These are phyloP conservation scores for Colletotrichum siamense DNA, from an alignment of 2,329 filamentous ascomycete species.

Conservation along the genomic window DNA sequence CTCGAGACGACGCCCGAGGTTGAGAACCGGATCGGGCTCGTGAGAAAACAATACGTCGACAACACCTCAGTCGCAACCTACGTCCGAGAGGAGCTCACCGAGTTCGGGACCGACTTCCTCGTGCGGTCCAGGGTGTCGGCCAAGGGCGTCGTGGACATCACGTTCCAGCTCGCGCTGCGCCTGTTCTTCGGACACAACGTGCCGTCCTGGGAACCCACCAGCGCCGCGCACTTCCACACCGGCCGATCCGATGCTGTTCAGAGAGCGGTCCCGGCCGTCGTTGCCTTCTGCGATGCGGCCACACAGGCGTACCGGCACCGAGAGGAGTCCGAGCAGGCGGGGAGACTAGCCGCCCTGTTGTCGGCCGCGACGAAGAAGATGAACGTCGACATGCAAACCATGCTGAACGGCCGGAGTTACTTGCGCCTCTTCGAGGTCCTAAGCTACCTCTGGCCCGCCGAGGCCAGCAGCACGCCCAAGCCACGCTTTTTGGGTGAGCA, in stretches of 20 bases:
- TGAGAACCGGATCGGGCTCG: background rate
- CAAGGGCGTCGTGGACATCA: conserved; percentile 24
- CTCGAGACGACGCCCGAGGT: background rate
- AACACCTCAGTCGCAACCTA: background rate
- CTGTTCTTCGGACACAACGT: conserved; percentile 26
- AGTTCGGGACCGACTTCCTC: conserved; percentile 15
- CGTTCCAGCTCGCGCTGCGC: conserved; percentile 25
- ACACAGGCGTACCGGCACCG: background rate
- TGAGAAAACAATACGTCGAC: background rate
- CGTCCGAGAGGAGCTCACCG: background rate
- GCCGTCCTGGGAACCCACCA: conserved; percentile 25
- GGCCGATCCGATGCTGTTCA: conserved; percentile 27
- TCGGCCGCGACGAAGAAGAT: no score
- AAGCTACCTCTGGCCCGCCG: no score
- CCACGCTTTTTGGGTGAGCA: no score
- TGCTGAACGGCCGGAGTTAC: no score
- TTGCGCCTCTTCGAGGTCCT: no score
- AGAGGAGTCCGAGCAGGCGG: no score
- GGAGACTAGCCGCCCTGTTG: no score
- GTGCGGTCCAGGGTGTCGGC: conserved; percentile 1
- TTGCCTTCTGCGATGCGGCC: conserved; percentile 19
- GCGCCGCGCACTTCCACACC: conserved; percentile 26
- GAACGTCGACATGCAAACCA: no score
- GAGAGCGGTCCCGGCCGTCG: conserved; percentile 16
- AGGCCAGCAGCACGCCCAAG: no score